phyloP scores from a whole-genome alignment of 1,284 basidiomycete genomes.

The Porodaedalea pini region DNA sequence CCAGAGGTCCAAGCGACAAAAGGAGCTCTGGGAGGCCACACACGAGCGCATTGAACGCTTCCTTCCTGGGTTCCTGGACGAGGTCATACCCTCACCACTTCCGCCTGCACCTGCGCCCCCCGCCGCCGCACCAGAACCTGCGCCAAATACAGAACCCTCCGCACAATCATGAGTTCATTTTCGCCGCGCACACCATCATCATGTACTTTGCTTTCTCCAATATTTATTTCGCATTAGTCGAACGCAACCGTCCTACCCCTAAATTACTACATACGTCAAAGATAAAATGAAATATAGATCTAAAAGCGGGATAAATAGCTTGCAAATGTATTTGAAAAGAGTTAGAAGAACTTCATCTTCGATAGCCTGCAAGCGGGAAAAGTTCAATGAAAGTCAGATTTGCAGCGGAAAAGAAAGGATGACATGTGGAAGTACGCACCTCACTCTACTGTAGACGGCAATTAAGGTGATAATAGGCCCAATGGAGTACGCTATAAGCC shows the following conservation, averaged over 20 bases:
- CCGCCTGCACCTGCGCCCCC: constrained; percentile 21
- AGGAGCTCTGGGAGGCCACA: constrained; percentile 79
- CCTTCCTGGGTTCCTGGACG: constrained; percentile 81
- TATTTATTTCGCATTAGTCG: constrained; percentile 2
- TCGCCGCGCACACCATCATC: background rate
- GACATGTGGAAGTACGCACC: constrained; percentile 34
- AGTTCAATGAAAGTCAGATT: constrained; percentile 5
- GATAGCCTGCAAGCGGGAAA: constrained; percentile 34
- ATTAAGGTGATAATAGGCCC: constrained; percentile 44
- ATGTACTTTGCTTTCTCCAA: background rate
- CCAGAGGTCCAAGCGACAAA: constrained; percentile 61
- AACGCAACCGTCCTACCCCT: background rate
- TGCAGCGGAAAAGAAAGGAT: background rate
- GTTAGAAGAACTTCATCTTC: constrained; percentile 49
- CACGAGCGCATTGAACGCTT: constrained; percentile 84
- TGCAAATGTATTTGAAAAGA: background rate
- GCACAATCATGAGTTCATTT: constrained; percentile 4
- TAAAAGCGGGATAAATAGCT: background rate
- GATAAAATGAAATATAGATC: background rate
- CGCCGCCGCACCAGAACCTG: background rate
- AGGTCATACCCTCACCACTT: constrained; percentile 54
- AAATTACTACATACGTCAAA: background rate
- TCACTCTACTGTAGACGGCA: constrained; percentile 41
- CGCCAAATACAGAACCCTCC: constrained; percentile 4
- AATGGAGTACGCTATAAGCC: constrained; percentile 50